A percentile compares a stretch with the other conserved stretches of the same genome.
phyloP scores from a whole-genome alignment of 176 grass and related monocot species.

The Oryza longistaminata region DNA sequence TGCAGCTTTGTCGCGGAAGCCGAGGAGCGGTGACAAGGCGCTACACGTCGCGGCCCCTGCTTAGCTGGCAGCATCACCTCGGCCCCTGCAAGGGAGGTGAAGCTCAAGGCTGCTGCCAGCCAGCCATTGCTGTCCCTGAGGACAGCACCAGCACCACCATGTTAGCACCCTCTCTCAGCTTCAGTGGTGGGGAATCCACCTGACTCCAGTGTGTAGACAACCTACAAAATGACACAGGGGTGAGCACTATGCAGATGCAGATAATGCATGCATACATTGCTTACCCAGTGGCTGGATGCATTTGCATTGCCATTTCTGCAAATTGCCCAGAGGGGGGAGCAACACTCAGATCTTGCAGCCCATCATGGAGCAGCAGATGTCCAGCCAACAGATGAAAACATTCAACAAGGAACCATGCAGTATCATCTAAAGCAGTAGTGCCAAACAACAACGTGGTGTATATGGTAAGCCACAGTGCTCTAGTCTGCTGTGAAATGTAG shows the following conservation, averaged over 20 bases:
- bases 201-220: slow-evolving; percentile 54
- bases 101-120: slow-evolving; percentile 51
- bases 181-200: slow-evolving; percentile 47
- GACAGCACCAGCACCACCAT: slow-evolving; percentile 32
- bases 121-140: slow-evolving; percentile 44
- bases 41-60: neutral
- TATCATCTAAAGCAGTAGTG: slow-evolving; percentile 42
- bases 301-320: slow-evolving; percentile 27
- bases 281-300: slow-evolving; percentile 14
- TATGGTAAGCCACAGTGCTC: slow-evolving; percentile 25
- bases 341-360: slow-evolving; percentile 47
- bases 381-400: slow-evolving; percentile 33
- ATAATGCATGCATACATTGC: neutral
- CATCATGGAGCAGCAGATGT: slow-evolving; percentile 45
- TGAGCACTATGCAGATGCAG: slow-evolving; percentile 55
- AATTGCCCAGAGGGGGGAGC: slow-evolving; percentile 30
- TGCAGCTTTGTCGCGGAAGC: slow-evolving; percentile 11
- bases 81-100: slow-evolving; percentile 28
- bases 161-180: slow-evolving; percentile 39
- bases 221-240: slow-evolving; percentile 46
- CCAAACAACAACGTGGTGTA: slow-evolving; percentile 25
- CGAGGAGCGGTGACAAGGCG: neutral
- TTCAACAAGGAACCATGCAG: slow-evolving; percentile 24
- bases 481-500: neutral
- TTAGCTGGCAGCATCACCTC: slow-evolving; percentile 39